Evolutionary conservation across 2,329 filamentous ascomycete genomes (phyloP).

Genomic region (Sordariomycetes sp.): DNA sequence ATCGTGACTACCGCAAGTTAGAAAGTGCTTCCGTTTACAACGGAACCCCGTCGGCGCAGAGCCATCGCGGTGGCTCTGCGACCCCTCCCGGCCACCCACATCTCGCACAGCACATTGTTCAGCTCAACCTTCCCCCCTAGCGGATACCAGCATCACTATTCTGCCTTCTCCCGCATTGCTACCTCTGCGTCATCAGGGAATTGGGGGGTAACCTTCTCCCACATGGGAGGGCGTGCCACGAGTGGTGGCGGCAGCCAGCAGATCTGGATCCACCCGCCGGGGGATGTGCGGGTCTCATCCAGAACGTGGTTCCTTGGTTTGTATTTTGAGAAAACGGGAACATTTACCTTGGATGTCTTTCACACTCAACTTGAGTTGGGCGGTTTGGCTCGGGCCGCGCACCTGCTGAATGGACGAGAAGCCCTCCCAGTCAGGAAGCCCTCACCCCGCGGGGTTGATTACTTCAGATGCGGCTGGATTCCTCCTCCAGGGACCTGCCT

Average conservation of each 20-base stretch:
- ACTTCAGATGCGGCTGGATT: neutral
- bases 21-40: neutral
- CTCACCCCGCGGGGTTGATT: neutral
- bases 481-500: neutral
- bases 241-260: neutral
- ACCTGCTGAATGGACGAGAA: neutral
- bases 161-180: neutral
- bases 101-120: neutral
- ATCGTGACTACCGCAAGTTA: neutral
- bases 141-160: neutral
- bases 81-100: neutral
- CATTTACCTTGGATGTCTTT: neutral
- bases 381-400: neutral
- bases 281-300: neutral
- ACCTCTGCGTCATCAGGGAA: neutral
- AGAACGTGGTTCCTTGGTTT: neutral
- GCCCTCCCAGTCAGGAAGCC: too few species aligned
- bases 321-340: neutral
- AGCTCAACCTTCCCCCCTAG: neutral
- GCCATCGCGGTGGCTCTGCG: neutral
- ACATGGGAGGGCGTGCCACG: neutral
- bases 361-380: neutral
- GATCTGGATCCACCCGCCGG: neutral
- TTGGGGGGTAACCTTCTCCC: neutral
- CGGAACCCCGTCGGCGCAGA: neutral